Evolutionary conservation across 176 grass and related monocot genomes (phyloP).

Genomic region (Metroxylon sagu): DNA sequence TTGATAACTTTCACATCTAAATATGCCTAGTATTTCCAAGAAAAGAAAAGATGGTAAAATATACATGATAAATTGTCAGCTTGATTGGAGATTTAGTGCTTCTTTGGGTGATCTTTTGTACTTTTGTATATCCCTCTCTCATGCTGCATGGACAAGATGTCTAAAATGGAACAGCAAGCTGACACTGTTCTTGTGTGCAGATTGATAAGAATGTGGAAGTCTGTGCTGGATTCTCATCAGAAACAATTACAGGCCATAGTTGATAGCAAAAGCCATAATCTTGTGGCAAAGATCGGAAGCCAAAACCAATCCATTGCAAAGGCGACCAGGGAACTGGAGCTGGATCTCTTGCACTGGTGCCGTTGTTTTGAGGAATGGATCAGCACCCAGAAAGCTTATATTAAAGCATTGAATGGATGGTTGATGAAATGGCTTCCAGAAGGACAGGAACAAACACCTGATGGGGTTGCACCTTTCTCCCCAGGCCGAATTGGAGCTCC

Average conservation of each 20-base stretch:
- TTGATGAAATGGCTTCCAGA: slow-evolving; percentile 64
- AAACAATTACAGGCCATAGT: slow-evolving; percentile 53
- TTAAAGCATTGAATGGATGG: slow-evolving; percentile 61
- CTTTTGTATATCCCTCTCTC: no score
- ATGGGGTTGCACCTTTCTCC: slow-evolving; percentile 81
- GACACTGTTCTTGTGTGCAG: slow-evolving; percentile 25
- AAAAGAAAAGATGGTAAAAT: no score
- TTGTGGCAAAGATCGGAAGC: slow-evolving; percentile 46
- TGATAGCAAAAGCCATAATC: slow-evolving; percentile 32
- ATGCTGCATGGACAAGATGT: no score
- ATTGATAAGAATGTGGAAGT: slow-evolving; percentile 63
- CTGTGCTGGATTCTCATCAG: slow-evolving; percentile 53
- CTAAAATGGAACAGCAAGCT: no score
- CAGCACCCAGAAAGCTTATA: slow-evolving; percentile 48
- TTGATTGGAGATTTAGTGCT: no score
- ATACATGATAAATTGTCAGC: no score
- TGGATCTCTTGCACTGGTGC: slow-evolving; percentile 61
- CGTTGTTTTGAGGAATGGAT: slow-evolving; percentile 64
- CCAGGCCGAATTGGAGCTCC: slow-evolving; percentile 49
- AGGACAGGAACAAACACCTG: slow-evolving; percentile 33
- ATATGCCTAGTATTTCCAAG: no score
- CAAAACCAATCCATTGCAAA: slow-evolving; percentile 18
- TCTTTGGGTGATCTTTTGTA: no score
- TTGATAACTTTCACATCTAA: no score
- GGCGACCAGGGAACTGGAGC: slow-evolving; percentile 59